These are phyloP conservation scores for Ceratocystis cubensis DNA, from an alignment of 2,329 filamentous ascomycete genomes.

Conservation along the genomic window DNA sequence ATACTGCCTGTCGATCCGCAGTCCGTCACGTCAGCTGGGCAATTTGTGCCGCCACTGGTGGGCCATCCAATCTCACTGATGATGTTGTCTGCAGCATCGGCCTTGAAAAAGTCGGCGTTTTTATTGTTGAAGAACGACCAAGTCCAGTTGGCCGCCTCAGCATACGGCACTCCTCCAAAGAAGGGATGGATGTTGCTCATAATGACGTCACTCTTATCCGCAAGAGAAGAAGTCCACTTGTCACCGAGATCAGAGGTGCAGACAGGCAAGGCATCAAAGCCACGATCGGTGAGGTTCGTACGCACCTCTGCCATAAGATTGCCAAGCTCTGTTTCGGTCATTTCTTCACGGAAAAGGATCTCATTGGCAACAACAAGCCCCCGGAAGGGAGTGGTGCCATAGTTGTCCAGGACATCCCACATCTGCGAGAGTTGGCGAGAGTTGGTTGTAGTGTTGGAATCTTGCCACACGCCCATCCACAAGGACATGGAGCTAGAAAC, in stretches of 20 bases:
- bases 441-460: slow-evolving; percentile 72
- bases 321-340: slow-evolving; percentile 52
- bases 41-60: slow-evolving; percentile 65
- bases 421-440: slow-evolving; percentile 69
- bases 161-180: slow-evolving; percentile 65
- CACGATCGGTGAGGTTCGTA: slow-evolving; percentile 54
- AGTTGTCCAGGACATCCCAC: slow-evolving; percentile 65
- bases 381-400: slow-evolving; percentile 58
- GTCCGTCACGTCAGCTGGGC: slow-evolving; percentile 35
- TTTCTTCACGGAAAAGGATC: slow-evolving; percentile 63
- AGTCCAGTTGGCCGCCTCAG: slow-evolving; percentile 65
- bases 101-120: slow-evolving; percentile 52
- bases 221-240: slow-evolving; percentile 65
- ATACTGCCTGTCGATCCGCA: slow-evolving; percentile 55
- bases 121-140: slow-evolving; percentile 65
- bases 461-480: slow-evolving; percentile 92
- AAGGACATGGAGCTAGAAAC: slow-evolving; percentile 65
- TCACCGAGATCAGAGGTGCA: slow-evolving; percentile 83
- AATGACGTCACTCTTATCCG: slow-evolving; percentile 63
- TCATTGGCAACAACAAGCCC: slow-evolving; percentile 74
- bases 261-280: slow-evolving; percentile 55
- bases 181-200: slow-evolving; percentile 98
- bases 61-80: slow-evolving; percentile 93
- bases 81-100: slow-evolving; percentile 53
- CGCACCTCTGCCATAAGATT: slow-evolving; percentile 55